Base-by-base conservation (phyloP, 2,329 filamentous ascomycete genomes). In the Ophiostoma piceae region DNA sequence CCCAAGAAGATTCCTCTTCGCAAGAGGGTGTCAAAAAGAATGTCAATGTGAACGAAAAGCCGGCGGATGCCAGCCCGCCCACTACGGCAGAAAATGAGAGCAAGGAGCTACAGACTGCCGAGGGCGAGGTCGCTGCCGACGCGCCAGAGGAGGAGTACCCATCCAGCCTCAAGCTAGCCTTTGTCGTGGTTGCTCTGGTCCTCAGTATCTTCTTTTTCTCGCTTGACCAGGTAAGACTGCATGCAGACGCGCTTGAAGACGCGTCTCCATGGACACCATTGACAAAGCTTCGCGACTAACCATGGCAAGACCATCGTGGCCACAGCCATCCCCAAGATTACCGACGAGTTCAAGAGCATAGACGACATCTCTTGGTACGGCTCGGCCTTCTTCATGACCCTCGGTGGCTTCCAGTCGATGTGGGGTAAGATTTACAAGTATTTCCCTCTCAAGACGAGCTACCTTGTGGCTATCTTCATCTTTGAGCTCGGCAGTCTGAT, bases 311-410 rank as follows among this genome's bases (percentile, higher is more conserved):
- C 84, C 19, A 86, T 86, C 70, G 81, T 86, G 19, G 83, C 83
- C 3, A 86, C 84, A 0, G 84, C 84, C 12, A 85, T 87, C 57
- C 84, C 84, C 11, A 83, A 83, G 71, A 86, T 87, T 74, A 85
- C 84, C 1, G 81, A 81, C 73, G 81, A 84, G 57, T 84, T 85
- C 77, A 78, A 83, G 70, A 79, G 82, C 67, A 79, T 86, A n/a
- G 79, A 81, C 51, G 82, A 86, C 71, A 81, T 86, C 14, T 82
- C 83, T 26, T 89, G 87, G 87, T 88, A 88, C 73, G 85, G 84
- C 1, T 80, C 84, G 19, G 83, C 84, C 57, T 86, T 83, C 73
- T 84, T 85, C 76, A 78, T 85, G 73, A 82, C 82, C 1, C 75
- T 82, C 39, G 82, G 79, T 11, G 78, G 78, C 70, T 79, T 82